Conservation (phyloP, 2,329 filamentous ascomycete genomes). For the Claviceps sp. region DNA sequence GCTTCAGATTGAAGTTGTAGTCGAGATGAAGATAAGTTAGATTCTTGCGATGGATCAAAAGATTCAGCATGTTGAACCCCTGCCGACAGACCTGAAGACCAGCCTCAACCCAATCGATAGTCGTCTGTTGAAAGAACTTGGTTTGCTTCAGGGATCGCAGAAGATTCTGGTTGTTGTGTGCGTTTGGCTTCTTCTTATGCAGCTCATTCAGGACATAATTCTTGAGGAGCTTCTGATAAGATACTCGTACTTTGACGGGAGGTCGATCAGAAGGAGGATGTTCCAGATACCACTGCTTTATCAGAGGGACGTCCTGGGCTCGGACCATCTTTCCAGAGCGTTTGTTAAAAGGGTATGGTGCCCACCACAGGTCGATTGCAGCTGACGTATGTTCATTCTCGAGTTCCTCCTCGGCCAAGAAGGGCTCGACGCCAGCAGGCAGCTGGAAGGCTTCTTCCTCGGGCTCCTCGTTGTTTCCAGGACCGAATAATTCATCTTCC, state of each 20-base stretch:
- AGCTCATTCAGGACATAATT: constrained; percentile 92
- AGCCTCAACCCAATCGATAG: constrained; percentile 98
- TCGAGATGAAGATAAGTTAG: constrained; percentile 95
- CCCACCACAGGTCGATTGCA: constrained; percentile 95
- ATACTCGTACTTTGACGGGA: constrained; percentile 93
- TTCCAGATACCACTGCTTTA: constrained; percentile 98
- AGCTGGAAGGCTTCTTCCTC: constrained; percentile 80
- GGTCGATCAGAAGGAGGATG: constrained; percentile 76
- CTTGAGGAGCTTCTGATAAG: constrained; percentile 95
- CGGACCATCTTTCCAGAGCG: constrained; percentile 92
- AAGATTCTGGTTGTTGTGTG: constrained; percentile 86
- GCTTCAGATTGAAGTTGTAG: constrained; percentile 99
- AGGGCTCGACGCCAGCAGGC: constrained; percentile 68
- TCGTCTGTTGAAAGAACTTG: constrained; percentile 99
- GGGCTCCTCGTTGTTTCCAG: constrained; percentile 55
- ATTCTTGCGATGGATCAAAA: constrained; percentile 96
- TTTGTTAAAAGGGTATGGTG: constrained; percentile 88
- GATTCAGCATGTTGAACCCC: constrained; percentile 97
- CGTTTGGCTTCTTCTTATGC: constrained; percentile 90
- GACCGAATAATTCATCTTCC: constrained; percentile 86
- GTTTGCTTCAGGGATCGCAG: constrained; percentile 84
- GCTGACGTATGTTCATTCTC: constrained; percentile 81
- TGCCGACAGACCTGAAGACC: constrained; percentile 96
- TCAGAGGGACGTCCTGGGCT: constrained; percentile 88
- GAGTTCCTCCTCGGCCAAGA: constrained; percentile 77